A percentile compares a stretch with the other conserved stretches of the same genome.
Evolutionary conservation across 768 basidiomycete species (phyloP).

Genomic region (Leccinum longicurvipes): DNA sequence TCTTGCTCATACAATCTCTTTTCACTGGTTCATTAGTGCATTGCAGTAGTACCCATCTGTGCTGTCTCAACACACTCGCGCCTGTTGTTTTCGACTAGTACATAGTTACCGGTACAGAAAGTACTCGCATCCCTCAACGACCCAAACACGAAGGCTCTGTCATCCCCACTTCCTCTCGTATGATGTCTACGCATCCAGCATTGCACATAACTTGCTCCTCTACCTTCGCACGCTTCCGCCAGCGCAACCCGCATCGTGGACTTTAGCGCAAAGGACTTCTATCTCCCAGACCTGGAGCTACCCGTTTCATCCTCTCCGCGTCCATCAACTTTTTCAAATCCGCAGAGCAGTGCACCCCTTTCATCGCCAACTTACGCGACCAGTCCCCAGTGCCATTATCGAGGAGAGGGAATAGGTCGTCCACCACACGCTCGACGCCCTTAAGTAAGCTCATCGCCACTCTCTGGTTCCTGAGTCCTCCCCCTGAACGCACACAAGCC

Average conservation of each 20-base stretch:
- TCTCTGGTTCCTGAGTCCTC: neutral
- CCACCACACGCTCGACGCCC: conserved; percentile 47
- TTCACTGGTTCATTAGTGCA: no score
- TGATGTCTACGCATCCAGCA: conserved; percentile 63
- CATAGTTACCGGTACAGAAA: conserved; percentile 56
- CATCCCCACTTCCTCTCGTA: conserved; percentile 32
- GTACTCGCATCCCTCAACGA: conserved; percentile 50
- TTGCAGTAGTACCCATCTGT: no score
- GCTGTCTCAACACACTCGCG: no score
- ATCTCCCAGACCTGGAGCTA: conserved; percentile 67
- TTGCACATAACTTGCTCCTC: conserved; percentile 61
- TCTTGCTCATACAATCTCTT: no score
- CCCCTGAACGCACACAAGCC: conserved; percentile 59
- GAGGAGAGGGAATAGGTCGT: conserved; percentile 61
- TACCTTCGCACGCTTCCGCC: conserved; percentile 74
- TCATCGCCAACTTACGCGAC: conserved; percentile 60
- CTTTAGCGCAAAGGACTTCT: conserved; percentile 74
- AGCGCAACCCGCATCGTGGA: conserved; percentile 70
- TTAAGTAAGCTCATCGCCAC: conserved; percentile 47
- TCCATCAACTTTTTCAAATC: conserved; percentile 95
- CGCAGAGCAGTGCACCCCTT: conserved; percentile 66
- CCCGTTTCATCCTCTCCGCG: conserved; percentile 72
- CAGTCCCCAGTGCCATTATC: conserved; percentile 52
- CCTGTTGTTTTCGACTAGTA: no score
- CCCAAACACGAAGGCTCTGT: conserved; percentile 57